Evolutionary conservation across 768 basidiomycete species (phyloP), one percentile per base, ranked within the genome.

Genomic region (Sporobolomyces pararoseus): DNA sequence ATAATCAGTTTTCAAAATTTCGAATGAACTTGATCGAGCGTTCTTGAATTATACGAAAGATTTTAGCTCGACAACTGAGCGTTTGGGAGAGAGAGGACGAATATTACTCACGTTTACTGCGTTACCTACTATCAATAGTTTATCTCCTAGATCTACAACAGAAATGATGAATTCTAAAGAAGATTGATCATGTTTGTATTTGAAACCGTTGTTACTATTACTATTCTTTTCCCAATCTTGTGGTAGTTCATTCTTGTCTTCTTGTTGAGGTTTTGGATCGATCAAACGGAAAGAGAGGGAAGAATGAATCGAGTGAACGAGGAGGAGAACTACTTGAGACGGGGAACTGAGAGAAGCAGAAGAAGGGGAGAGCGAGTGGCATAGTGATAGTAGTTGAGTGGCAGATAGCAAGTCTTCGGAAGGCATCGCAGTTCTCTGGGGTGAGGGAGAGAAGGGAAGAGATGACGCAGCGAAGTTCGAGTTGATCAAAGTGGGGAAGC

Each of bases 161-260:
- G 90, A 91, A 47, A 97, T 77, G 35, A 93, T 80, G 79, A 91
- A 96, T 74, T 88, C 86, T 77, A 97, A 85, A 75, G 89, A 89
- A 75, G 91, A 93, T 82, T 96, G 93, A 52, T 90, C 88, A 78
- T 98, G 94, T 75, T 81, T 87, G 77, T 97, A 98, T 78, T 85
- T 84, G 77, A 97, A 84, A 4, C 85, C 21, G 21, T 83, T 78
- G 86, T 86, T 13, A 86, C 86, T 51, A n/a, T n/a, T n/a, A n/a
- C n/a, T n/a, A n/a, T 81, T 80, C 76, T 89, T 23, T 12, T 47
- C n/a, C 94, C 94, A 97, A 17, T 84, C 84, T 39, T 87, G 7
- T 97, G 83, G 60, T 84, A 79, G 75, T 86, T 88, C n/a, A n/a
- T 88, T 66, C 81, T 77, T 27, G 79, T 57, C 51, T 32, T 59